Evolutionary conservation across 306 rosid species (phyloP), one percentile per base, ranked within the genome.

Genomic region (Cicer bijugum): DNA sequence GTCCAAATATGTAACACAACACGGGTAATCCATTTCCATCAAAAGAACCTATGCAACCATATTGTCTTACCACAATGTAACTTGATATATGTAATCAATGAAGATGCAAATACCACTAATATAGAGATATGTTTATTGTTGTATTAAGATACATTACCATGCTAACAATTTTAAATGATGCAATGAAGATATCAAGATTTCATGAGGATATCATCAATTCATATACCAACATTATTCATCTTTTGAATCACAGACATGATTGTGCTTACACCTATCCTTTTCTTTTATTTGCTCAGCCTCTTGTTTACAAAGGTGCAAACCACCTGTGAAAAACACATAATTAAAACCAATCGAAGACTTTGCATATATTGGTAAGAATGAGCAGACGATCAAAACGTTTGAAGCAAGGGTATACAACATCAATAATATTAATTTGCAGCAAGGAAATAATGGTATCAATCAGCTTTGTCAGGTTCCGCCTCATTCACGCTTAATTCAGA

Each of bases 391-490:
- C 10, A 72, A 72, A 75, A 65, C 12, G 7, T 65, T 51, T 12
- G 50, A 68, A 74, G 73, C 35, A 72, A 64, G 33, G 43, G 61
- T 64, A 80, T 82, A 81, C 74, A 44, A 7, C 75, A 78, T 59
- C 77, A 14, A 69, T 20, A 47, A 77, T 51, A 61, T 69, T 78
- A 55, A 66, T 72, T 58, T 46, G 78, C 55, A 51, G 28, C 69
- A 56, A 14, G 63, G 6, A 71, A 63, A 5, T 28, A 19, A 14
- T 56, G 77, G 62, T 68, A 75, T 83, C 75, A 78, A 68, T 80
- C 83, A 50, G 85, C 77, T 50, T 69, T 57, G 44, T 82, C 77
- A 14, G 75, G 77, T 84, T 77, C 82, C 81, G 57, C 84, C 57
- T 33, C 80, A 59, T 48, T 78, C 73, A 81, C 74, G 47, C 67